Conservation (phyloP, 1,284 basidiomycete species). For the Trametes sp. region DNA sequence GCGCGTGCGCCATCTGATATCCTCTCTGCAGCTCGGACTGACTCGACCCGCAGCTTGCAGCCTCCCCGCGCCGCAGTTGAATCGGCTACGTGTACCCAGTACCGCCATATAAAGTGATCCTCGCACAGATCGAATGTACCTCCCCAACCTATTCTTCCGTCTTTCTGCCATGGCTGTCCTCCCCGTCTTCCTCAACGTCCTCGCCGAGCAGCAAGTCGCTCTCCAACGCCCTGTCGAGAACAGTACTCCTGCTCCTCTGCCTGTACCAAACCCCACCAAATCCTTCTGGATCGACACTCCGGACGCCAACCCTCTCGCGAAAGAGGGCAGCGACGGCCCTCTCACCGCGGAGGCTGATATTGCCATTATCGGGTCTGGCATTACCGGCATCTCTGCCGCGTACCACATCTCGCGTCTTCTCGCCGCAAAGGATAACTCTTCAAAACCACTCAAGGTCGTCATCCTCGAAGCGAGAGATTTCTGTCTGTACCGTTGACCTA, state of each 20-base stretch:
- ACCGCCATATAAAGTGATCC: too few relatives aligned
- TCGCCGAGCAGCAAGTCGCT: constrained; percentile 32
- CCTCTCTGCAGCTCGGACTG: too few relatives aligned
- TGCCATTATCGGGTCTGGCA: constrained; percentile 80
- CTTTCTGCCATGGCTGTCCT: constrained; percentile 30
- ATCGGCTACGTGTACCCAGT: too few relatives aligned
- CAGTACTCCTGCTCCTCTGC: constrained; percentile 46
- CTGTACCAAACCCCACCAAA: constrained; percentile 65
- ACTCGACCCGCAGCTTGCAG: too few relatives aligned
- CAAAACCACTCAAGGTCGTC: constrained; percentile 53
- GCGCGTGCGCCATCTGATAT: too few relatives aligned
- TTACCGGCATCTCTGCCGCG: constrained; percentile 76
- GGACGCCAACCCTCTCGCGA: constrained; percentile 68
- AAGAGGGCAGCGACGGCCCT: constrained; percentile 65
- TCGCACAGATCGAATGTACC: too few relatives aligned
- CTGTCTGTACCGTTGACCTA: constrained; percentile 55
- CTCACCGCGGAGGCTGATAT: constrained; percentile 69
- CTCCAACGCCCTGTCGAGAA: constrained; percentile 21
- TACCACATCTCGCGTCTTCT: constrained; percentile 64
- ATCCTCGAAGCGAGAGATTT: constrained; percentile 82
- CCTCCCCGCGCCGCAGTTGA: too few relatives aligned
- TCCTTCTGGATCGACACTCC: constrained; percentile 75
- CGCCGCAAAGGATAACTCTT: constrained; percentile 34
- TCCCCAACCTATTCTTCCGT: not conserved
- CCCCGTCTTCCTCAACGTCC: constrained; percentile 33